Conservation (phyloP, 768 basidiomycete species). For the Kondoa malvinella region DNA sequence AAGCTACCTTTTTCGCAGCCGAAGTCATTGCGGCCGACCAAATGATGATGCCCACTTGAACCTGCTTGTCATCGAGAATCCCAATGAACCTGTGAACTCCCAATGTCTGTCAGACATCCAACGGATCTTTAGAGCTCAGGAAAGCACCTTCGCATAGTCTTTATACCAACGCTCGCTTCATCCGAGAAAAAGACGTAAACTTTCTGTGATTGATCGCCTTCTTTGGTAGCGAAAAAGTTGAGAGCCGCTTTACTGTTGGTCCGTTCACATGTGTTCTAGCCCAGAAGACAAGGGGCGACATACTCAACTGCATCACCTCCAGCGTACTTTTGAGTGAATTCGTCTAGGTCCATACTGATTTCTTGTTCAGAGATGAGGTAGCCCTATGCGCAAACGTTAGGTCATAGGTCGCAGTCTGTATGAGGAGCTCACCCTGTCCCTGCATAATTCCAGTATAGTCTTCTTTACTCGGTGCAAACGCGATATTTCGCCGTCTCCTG, state of each 20-base stretch:
- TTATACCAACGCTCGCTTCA: constrained; percentile 83
- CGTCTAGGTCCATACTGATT: constrained; percentile 65
- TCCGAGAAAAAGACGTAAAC: constrained; percentile 95
- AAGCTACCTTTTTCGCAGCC: constrained; percentile 68
- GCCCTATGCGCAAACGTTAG: constrained; percentile 42
- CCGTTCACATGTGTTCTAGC: not conserved
- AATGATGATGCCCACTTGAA: constrained; percentile 80
- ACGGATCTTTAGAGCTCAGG: not conserved
- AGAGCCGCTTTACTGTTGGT: constrained; percentile 58
- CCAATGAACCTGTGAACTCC: constrained; percentile 50
- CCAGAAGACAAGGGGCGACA: constrained; percentile 31
- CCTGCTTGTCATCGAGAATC: constrained; percentile 80
- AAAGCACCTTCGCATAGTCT: constrained; percentile 89
- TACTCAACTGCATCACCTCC: constrained; percentile 66
- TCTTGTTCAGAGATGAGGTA: constrained; percentile 89
- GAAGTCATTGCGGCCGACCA: constrained; percentile 94
- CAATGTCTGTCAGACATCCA: not conserved
- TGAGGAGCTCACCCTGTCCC: constrained; percentile 56
- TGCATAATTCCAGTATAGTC: constrained; percentile 89
- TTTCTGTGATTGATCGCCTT: constrained; percentile 50
- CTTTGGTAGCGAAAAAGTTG: constrained; percentile 72
- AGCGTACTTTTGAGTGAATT: constrained; percentile 58
- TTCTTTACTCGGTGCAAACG: constrained; percentile 89
- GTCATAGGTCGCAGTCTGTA: not conserved
- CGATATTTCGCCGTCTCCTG: constrained; percentile 33